Evolutionary conservation across 352 stramenopile species (phyloP).

Genomic region (Detonula confervacea): DNA sequence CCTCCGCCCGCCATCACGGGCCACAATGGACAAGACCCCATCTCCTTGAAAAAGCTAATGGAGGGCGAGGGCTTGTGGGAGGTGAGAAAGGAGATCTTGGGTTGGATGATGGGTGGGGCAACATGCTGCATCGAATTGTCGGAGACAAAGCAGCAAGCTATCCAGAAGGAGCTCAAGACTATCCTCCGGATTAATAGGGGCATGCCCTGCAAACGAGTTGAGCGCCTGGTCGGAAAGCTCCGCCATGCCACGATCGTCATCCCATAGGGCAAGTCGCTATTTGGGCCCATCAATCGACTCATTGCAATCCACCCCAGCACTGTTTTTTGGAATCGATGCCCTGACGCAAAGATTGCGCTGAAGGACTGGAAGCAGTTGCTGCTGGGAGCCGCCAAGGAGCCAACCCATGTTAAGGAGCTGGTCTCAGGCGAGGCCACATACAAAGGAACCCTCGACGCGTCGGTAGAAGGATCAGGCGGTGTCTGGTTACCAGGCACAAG

Average conservation of each 20-base stretch:
- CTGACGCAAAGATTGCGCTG: neutral
- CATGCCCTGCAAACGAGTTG: constrained; percentile 1
- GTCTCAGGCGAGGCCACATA: too few relatives aligned
- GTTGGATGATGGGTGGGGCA: constrained; percentile 16
- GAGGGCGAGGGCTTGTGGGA: constrained; percentile 4
- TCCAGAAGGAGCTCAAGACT: constrained; percentile 8
- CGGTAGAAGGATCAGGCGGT: too few relatives aligned
- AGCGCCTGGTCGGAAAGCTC: constrained; percentile 9
- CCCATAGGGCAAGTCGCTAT: constrained; percentile 13
- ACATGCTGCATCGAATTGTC: neutral
- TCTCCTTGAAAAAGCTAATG: constrained; percentile 14
- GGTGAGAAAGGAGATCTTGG: constrained; percentile 26
- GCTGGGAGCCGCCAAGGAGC: too few relatives aligned
- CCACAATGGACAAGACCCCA: constrained; percentile 2
- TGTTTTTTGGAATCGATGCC: neutral
- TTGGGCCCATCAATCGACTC: constrained; percentile 9
- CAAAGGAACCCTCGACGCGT: too few relatives aligned
- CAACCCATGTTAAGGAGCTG: too few relatives aligned
- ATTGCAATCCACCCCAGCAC: neutral
- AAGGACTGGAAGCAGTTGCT: neutral
- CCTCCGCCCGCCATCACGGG: neutral
- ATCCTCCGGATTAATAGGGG: neutral
- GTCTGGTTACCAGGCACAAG: too few relatives aligned
- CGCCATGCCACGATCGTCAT: constrained; percentile 15
- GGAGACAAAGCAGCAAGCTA: neutral